Evolutionary conservation across 768 basidiomycete species (phyloP), one percentile per base, ranked within the genome.

Genomic region (Serendipita indica): DNA sequence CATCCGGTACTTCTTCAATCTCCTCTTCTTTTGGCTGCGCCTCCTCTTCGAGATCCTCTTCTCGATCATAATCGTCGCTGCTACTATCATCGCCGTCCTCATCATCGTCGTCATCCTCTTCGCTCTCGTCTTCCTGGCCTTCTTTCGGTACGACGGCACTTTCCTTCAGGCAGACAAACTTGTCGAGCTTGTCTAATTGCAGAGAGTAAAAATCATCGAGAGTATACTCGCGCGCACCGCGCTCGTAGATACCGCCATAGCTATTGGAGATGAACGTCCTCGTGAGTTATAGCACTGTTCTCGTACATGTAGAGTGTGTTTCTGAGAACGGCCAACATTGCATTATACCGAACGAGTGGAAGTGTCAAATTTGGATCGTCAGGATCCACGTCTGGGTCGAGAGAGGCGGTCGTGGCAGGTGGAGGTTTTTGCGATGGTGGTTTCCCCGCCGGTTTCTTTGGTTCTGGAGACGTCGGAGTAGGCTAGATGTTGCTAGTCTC

Each of bases 181-280:
- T 71, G 37, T 93, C 91, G 70, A 93, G 72, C 68, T 93, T 93
- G 65, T 92, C 89, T 18, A 96, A 74, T 60, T 82, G 78, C 10
- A 96, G 70, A 1, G 79, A 74, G 69, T 90, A 74, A 65, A 93
- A 96, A 65, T 94, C 92, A 65, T 92, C 89, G 3, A 96, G 73
- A 0, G 90, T 93, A 63, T 86, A 91, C 69, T 96, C 91, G 22
- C 80, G 78, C 12, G 84, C 75, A 0, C 88, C 85, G 14, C 79
- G 76, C 69, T 94, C 92, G 63, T 81, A 85, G 16, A 93, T 93
- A 0, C 91, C 90, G 7, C 91, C 89, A 65, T 93, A 93, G 58
- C 88, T 87, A 60, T 2, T 32, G 2, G 13, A 27, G 18, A 37
- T 58, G 37, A 33, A 43, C 12, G 2, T 33, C 37, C 4, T 3